Evolutionary conservation across 1,284 basidiomycete species (phyloP).

Genomic region (Meripilus lineatus): DNA sequence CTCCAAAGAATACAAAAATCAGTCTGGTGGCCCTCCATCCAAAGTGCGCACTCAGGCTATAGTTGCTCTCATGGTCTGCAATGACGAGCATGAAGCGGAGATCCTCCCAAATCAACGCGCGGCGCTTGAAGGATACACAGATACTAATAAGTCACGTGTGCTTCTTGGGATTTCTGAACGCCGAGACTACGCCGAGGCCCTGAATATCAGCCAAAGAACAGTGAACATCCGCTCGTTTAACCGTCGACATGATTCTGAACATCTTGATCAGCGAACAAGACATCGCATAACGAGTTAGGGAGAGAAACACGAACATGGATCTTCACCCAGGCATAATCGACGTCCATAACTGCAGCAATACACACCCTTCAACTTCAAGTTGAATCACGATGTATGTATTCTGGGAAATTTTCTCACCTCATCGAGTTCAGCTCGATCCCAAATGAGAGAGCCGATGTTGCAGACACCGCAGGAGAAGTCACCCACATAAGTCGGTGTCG

Average conservation of each 20-base stretch:
- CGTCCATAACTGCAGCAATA: conserved; percentile 54
- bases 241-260: conserved; percentile 21
- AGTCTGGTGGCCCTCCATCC: too few relatives aligned
- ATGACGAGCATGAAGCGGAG: too few relatives aligned
- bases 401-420: conserved; percentile 33
- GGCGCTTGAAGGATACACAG: too few relatives aligned
- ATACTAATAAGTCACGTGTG: too few relatives aligned
- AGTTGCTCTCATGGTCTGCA: too few relatives aligned
- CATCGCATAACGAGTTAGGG: conserved; percentile 55
- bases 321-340: conserved; percentile 51
- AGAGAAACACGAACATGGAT: conserved; percentile 54
- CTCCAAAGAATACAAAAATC: too few relatives aligned
- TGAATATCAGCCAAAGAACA: too few relatives aligned
- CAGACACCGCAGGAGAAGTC: conserved; percentile 61
- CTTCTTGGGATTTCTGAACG: too few relatives aligned
- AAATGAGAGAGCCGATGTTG: conserved; percentile 52
- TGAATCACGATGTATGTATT: neutral
- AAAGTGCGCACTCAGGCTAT: too few relatives aligned
- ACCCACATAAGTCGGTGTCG: conserved; percentile 42
- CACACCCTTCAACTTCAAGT: conserved; percentile 38
- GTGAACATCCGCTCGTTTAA: too few relatives aligned
- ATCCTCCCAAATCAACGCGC: too few relatives aligned
- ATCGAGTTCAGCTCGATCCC: conserved; percentile 44
- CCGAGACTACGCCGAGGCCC: too few relatives aligned
- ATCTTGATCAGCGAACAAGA: conserved; percentile 32